A percentile compares a stretch with the other conserved stretches of the same genome.
Evolutionary conservation across 305 asterid genomes (phyloP).

Genomic region (Stenogyne calaminthoides): DNA sequence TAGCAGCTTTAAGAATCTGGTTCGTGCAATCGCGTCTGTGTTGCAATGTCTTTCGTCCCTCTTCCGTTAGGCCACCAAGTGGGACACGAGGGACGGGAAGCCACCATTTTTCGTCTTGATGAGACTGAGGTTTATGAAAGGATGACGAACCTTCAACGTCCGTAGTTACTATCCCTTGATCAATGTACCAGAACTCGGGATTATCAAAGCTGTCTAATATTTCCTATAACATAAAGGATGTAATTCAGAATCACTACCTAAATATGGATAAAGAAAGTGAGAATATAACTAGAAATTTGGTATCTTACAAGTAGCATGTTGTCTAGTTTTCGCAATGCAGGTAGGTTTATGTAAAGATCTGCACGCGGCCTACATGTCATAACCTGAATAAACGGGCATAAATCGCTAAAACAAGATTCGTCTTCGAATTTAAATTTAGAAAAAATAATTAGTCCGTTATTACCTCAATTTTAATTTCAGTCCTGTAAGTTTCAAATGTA

Average conservation of each 20-base stretch:
- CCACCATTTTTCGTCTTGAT: slow-evolving; percentile 86
- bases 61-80: slow-evolving; percentile 60
- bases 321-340: slow-evolving; percentile 81
- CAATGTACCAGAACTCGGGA: slow-evolving; percentile 84
- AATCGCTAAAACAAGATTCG: too few relatives aligned
- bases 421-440: too few relatives aligned
- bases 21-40: slow-evolving; percentile 70
- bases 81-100: slow-evolving; percentile 85
- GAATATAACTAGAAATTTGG: slow-evolving; percentile 1
- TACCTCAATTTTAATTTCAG: too few relatives aligned
- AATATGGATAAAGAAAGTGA: background rate
- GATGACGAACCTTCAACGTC: slow-evolving; percentile 56
- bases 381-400: slow-evolving; percentile 44
- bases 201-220: slow-evolving; percentile 61
- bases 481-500: too few relatives aligned
- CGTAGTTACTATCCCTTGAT: slow-evolving; percentile 58
- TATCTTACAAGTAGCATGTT: slow-evolving; percentile 76
- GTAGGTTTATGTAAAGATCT: slow-evolving; percentile 75
- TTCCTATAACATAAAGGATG: slow-evolving; percentile 43
- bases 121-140: slow-evolving; percentile 48
- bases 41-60: slow-evolving; percentile 61
- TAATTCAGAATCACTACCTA: background rate
- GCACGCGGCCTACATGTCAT: slow-evolving; percentile 76
- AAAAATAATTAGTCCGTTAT: too few relatives aligned
- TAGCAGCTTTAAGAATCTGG: slow-evolving; percentile 89